Evolutionary conservation across 202 grass and related monocot species (phyloP), one percentile per base, ranked within the genome.

Genomic region (Brachypodium distachyon): DNA sequence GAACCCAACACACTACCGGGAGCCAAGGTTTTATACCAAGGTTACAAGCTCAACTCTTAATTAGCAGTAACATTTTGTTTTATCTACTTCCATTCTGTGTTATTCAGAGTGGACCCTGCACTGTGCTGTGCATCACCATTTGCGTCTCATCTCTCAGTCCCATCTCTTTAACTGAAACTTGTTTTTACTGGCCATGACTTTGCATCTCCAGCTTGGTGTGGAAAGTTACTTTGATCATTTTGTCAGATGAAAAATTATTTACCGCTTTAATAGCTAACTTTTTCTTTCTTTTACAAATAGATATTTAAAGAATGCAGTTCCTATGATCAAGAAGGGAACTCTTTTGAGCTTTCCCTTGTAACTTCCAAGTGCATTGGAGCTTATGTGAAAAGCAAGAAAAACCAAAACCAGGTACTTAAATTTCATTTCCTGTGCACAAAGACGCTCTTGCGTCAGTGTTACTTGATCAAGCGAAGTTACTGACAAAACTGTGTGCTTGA

Each of bases 11-110:
- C 96, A 99, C 21, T 99, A 99, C 67, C 82, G 92, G 5, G 96
- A 99, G 69, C 96, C 96, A 53, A 89, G 96, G 41, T 93, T 91
- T 79, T 99, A 99, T 75, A 96, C 92, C 1, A 99, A 96, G 96
- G 96, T 87, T 43, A 63, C 34, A 66, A 50, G 2, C 21, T 46
- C 51, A 81, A 62, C 18, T 43, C 65, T 68, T 18, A 78, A 70
- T 31, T 10, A n/a, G n/a, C n/a, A n/a, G n/a, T n/a, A n/a, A n/a
- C n/a, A 5, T 67, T 61, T 17, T 22, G 26, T 18, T 31, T 6
- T 5, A 41, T 39, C 21, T 16, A 14, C 12, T 22, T 32, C 17
- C 6, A 32, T n/a, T n/a, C n/a, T 52, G 27, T 41, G 68, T 1
- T 33, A 0, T 61, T 46, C 4, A 43, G 16, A 61, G 6, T 64